Evolutionary conservation across 495 filamentous ascomycete genomes (phyloP), one percentile per base, ranked within the genome.

Genomic region (Penicillium subrubescens): DNA sequence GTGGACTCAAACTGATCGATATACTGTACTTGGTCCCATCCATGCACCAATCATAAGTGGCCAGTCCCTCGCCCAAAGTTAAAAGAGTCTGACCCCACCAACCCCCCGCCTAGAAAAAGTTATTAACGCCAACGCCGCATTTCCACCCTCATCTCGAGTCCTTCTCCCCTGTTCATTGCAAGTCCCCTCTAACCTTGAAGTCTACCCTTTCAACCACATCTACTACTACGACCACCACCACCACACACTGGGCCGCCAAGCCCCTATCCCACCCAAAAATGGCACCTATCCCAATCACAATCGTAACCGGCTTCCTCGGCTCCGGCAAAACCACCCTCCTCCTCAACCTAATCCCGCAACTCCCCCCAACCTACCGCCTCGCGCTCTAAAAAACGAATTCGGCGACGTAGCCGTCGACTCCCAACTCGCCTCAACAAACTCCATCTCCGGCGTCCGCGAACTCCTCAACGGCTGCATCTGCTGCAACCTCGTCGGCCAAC

Each of bases 381-480:
- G 94, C 94, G n/a, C 87, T 99, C 83, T 99, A 23, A 99, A 99
- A 77, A 99, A 99, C 77, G 95, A 99, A 79, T 97, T 97, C 75
- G 95, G 95, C 71, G 94, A 98, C 75, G 76, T 99, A 19, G 93
- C 92, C 29, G 83, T 98, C 74, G 95, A 98, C 83, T 93, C 90
- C 11, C 92, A 96, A 75, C 86, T 98, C 19, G 93, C 95, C 48
- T 82, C 90, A 1, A 88, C 90, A 4, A 81, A 84, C 60, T 87
- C 93, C 37, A 92, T 99, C 69, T 86, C 90, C n/a, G 94, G 92
- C 59, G 93, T 96, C 19, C 88, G 88, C 68, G 95, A 99, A 72
- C 82, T 99, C 3, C 88, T 98, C 21, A 94, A 96, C 71, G 95
- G 95, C 65, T 99, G 95, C 77, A 97, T 99, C 72, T 99, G 95